phyloP scores from a whole-genome alignment of 805 yeast species.

The Metschnikowia gelsemii region DNA sequence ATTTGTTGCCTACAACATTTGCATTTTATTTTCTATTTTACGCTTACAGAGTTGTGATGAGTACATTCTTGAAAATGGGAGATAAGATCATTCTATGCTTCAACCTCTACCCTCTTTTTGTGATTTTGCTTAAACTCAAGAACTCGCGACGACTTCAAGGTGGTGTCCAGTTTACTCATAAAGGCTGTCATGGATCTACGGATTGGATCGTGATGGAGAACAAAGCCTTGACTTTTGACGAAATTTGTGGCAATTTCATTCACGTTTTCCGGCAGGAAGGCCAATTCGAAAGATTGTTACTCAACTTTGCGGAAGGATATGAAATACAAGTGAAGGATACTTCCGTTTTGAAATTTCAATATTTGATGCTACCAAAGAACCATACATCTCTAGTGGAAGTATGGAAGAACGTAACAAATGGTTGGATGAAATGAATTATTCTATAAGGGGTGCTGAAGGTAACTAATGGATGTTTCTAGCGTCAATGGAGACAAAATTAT shows the following conservation, averaged over 20 bases:
- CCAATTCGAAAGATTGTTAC: conserved; percentile 14
- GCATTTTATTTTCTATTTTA: conserved; percentile 83
- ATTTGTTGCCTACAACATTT: conserved; percentile 80
- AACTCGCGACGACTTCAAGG: conserved; percentile 67
- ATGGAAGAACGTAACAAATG: conserved; percentile 9
- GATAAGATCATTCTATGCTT: conserved; percentile 63
- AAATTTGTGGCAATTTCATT: conserved; percentile 35
- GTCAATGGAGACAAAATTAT: too few relatives aligned
- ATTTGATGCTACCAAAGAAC: conserved; percentile 21
- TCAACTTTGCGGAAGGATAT: conserved; percentile 18
- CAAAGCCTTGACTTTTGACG: conserved; percentile 37
- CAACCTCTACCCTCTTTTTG: conserved; percentile 87
- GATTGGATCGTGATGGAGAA: conserved; percentile 34
- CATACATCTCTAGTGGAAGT: conserved; percentile 9
- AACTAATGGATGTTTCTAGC: not conserved
- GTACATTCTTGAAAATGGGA: conserved; percentile 48
- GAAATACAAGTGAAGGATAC: conserved; percentile 17
- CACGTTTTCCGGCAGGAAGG: conserved; percentile 21
- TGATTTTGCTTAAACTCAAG: conserved; percentile 72
- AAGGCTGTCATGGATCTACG: conserved; percentile 16
- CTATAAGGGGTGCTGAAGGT: conserved; percentile 2
- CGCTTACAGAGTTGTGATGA: conserved; percentile 50
- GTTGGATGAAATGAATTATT: not conserved
- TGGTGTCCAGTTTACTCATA: conserved; percentile 41
- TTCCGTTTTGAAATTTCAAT: conserved; percentile 16